Percentiles rank a stretch among this genome's conserved stretches.
Evolutionary conservation across 2,329 filamentous ascomycete species (phyloP).

Genomic region (Elsinoe batatas): DNA sequence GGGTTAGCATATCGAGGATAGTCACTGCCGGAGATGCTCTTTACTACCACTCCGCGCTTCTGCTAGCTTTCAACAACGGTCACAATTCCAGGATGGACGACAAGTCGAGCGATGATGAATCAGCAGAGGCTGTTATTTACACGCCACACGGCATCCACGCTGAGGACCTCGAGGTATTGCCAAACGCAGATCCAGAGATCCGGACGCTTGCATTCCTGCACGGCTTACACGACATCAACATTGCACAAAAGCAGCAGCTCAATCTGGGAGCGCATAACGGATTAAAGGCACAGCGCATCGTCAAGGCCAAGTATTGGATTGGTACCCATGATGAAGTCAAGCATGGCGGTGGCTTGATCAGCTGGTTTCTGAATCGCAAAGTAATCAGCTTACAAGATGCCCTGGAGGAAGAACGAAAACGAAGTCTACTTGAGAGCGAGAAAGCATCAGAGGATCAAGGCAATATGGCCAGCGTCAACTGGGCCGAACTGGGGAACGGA

Average conservation of each 20-base stretch:
- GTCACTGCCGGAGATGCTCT: constrained; percentile 45
- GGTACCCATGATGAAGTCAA: constrained; percentile 58
- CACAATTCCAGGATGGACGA: constrained; percentile 19
- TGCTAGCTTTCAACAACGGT: constrained; percentile 44
- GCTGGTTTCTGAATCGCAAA: constrained; percentile 37
- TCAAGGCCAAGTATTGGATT: constrained; percentile 53
- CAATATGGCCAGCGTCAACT: constrained; percentile 33
- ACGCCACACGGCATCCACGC: constrained; percentile 52
- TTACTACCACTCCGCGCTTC: constrained; percentile 52
- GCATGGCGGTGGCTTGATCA: constrained; percentile 47
- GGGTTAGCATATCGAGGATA: constrained; percentile 52
- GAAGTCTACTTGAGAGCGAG: constrained; percentile 34
- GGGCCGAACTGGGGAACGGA: constrained; percentile 47
- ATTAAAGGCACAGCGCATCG: constrained; percentile 43
- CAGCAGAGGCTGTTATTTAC: constrained; percentile 51
- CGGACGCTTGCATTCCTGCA: constrained; percentile 51
- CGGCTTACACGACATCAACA: constrained; percentile 52
- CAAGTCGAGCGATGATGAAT: constrained; percentile 25
- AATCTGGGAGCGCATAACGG: constrained; percentile 57
- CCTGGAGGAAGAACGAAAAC: constrained; percentile 36
- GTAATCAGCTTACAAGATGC: constrained; percentile 38
- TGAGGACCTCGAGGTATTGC: constrained; percentile 34
- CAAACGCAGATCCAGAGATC: constrained; percentile 37
- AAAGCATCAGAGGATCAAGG: constrained; percentile 23
- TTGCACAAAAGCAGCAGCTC: constrained; percentile 43